Percentiles rank a stretch among this genome's conserved stretches.
These are phyloP conservation scores for Metarhizium brunneum DNA, from an alignment of 2,329 filamentous ascomycete genomes.

Conservation along the genomic window DNA sequence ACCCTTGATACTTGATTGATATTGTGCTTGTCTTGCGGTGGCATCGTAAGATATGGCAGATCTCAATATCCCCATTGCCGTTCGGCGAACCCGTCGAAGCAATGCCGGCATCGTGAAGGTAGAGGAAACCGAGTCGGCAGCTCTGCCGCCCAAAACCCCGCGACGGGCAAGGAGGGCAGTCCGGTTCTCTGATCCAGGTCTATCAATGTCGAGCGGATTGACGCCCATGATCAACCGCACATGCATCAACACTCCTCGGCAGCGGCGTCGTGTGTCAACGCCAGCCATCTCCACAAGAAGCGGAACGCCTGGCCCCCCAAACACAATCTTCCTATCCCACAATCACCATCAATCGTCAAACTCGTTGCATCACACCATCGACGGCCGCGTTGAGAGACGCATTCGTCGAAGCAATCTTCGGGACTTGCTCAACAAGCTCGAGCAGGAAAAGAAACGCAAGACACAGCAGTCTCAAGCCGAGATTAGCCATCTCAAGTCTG, in stretches of 20 bases:
- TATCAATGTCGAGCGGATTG: slow-evolving; percentile 38
- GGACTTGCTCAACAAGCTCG: slow-evolving; percentile 47
- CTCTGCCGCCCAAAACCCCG: slow-evolving; percentile 19
- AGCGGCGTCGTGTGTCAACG: slow-evolving; percentile 35
- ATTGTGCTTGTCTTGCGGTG: neutral
- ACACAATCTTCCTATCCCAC: slow-evolving; percentile 14
- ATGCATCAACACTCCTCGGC: slow-evolving; percentile 29
- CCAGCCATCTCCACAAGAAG: slow-evolving; percentile 17
- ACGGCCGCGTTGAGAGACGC: slow-evolving; percentile 48
- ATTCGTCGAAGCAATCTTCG: slow-evolving; percentile 47
- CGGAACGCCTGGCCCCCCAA: slow-evolving; percentile 7
- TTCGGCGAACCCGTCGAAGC: slow-evolving; percentile 43
- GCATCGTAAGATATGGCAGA: slow-evolving; percentile 22
- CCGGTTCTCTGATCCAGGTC: slow-evolving; percentile 51
- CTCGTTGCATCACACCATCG: slow-evolving; percentile 44
- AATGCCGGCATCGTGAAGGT: slow-evolving; percentile 21
- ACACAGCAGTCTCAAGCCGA: slow-evolving; percentile 33
- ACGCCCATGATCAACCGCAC: slow-evolving; percentile 50
- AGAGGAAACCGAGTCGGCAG: slow-evolving; percentile 9
- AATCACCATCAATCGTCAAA: slow-evolving; percentile 18
- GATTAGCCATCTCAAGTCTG: slow-evolving; percentile 36
- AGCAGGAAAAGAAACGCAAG: slow-evolving; percentile 34
- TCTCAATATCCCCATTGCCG: slow-evolving; percentile 42
- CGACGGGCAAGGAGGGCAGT: slow-evolving; percentile 36
- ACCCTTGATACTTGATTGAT: neutral